Percentiles rank a stretch among this genome's conserved stretches.
Conservation (phyloP, 202 grass and related monocot genomes). For the Cymbopogon flexuosus region DNA sequence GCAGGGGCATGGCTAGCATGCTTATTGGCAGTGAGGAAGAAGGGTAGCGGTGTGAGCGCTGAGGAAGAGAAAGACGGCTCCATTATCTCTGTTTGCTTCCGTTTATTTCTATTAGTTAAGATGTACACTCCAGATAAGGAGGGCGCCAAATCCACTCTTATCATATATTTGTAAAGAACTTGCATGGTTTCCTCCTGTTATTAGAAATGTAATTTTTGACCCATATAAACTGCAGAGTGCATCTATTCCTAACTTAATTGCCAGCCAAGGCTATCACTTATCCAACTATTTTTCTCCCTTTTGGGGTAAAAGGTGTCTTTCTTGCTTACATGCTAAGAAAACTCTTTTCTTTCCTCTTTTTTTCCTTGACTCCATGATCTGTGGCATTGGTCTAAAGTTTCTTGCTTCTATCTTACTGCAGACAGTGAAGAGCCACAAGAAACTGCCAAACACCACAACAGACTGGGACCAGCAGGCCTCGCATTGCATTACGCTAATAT, state of each 20-base stretch:
- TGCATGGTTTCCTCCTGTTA: neutral
- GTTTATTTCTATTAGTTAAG: neutral
- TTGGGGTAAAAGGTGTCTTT: neutral
- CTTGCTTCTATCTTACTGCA: constrained; percentile 44
- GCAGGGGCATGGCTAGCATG: neutral
- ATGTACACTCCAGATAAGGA: neutral
- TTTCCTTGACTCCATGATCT: constrained; percentile 14
- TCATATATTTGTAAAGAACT: neutral
- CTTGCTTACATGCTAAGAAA: constrained; percentile 24
- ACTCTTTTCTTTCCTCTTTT: neutral
- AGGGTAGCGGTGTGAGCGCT: neutral
- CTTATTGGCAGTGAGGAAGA: neutral
- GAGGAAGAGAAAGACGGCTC: no score
- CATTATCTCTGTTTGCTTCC: neutral
- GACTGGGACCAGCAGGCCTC: constrained; percentile 85
- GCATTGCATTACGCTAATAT: constrained; percentile 90
- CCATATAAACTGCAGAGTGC: neutral
- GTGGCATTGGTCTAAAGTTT: constrained; percentile 18
- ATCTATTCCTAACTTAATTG: neutral
- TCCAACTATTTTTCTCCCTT: neutral
- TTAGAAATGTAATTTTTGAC: neutral
- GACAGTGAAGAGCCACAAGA: constrained; percentile 56
- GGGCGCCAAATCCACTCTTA: no score
- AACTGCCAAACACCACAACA: constrained; percentile 29
- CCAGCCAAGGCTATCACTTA: neutral